Evolutionary conservation across 1,284 basidiomycete genomes (phyloP).

Genomic region (Ganoderma sp.): DNA sequence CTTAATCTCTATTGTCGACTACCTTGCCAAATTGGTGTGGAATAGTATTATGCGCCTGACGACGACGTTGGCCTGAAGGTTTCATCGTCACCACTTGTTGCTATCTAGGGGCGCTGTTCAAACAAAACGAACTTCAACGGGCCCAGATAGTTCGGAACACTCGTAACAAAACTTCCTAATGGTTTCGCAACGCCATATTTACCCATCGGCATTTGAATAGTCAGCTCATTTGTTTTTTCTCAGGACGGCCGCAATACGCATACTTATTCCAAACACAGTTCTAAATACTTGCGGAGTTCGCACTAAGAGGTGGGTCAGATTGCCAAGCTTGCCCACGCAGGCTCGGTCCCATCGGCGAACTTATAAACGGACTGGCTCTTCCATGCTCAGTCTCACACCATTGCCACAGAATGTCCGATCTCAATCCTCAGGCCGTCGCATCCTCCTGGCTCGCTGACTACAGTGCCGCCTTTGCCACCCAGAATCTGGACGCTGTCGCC

Average conservation of each 20-base stretch:
- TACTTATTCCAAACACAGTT: not conserved
- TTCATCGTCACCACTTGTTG: not conserved
- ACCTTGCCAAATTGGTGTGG: too few relatives aligned
- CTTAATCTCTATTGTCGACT: too few relatives aligned
- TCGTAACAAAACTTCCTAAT: not conserved
- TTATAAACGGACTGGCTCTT: slow-evolving; percentile 8
- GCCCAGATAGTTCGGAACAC: not conserved
- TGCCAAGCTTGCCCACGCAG: not conserved
- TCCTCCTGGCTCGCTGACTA: slow-evolving; percentile 54
- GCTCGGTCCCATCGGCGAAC: not conserved
- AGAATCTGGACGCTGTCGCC: slow-evolving; percentile 44
- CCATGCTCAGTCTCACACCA: slow-evolving; percentile 3
- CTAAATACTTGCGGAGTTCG: not conserved
- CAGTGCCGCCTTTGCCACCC: slow-evolving; percentile 42
- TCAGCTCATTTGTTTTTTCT: not conserved
- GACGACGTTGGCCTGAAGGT: too few relatives aligned
- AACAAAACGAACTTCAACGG: not conserved
- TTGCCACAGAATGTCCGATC: slow-evolving; percentile 14
- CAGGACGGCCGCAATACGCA: not conserved
- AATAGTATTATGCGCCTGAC: too few relatives aligned
- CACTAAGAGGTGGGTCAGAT: not conserved
- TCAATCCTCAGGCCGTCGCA: slow-evolving; percentile 38
- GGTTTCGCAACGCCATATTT: not conserved
- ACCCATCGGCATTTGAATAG: not conserved
- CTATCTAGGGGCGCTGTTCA: not conserved